Base-by-base conservation (phyloP, 177 flowering plant species). In the Vitis hybrid region DNA sequence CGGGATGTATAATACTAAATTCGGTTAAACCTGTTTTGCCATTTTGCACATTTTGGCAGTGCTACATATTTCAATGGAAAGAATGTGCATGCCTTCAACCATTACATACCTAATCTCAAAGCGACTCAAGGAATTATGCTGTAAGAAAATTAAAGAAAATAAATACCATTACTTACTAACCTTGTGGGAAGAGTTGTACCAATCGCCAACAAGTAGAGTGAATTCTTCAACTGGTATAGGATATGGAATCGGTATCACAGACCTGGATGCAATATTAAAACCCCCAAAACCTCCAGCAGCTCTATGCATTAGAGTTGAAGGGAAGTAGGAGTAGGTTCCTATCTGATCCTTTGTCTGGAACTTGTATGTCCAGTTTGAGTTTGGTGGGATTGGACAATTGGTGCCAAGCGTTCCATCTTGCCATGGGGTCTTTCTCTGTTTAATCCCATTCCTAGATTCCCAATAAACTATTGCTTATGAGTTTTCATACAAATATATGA, bases 401-500 rank as follows among this genome's bases (percentile, higher is more conserved):
- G 92, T 88, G 56, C 92, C 92, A 3, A 85, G 75, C 62, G 86
- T 87, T 7, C 92, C 92, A 71, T 88, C 92, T 80, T 83, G 86
- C 89, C 90, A 88, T 15, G 82, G 72, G 1, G 50, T 76, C 80
- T 73, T 88, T 32, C 92, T 78, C 60, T 83, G 87, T 40, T 84
- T 70, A 4, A 88, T 52, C 16, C 92, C 92, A 70, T 78, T 79
- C 89, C 92, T 88, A 35, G 14, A 21, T 12, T 62, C 15, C 3
- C 19, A 55, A 16, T 16, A 24, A 60, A 32, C 11, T 14, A 49
- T 5, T 6, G 15, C 5, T 27, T 40, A 40, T 40, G 46, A 40
- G 46, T 7, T 40, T 40, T 40, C 9, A 15, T 2, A 30, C 63
- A 62, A 68, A 48, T 12, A 59, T n/a, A 11, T 18, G 21, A 61